Conservation (phyloP, 495 filamentous ascomycete genomes). For the Talaromyces nanjingensis region DNA sequence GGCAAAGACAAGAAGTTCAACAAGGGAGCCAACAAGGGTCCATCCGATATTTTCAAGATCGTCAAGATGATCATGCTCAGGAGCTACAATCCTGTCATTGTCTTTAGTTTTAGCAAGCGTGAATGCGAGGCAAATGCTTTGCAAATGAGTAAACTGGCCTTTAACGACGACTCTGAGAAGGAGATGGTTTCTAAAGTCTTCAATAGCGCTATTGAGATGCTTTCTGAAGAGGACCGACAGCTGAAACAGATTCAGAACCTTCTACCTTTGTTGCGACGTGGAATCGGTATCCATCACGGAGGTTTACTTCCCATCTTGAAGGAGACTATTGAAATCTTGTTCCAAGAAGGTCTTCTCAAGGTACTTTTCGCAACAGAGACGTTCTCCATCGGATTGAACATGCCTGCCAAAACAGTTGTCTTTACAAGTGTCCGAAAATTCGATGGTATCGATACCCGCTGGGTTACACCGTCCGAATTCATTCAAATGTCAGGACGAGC, state of each 20-base stretch:
- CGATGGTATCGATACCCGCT: conserved; percentile 74
- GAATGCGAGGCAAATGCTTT: conserved; percentile 86
- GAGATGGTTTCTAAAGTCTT: conserved; percentile 93
- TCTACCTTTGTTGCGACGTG: conserved; percentile 78
- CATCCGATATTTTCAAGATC: conserved; percentile 90
- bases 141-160: conserved; percentile 76
- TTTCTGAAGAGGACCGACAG: conserved; percentile 83
- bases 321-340: conserved; percentile 97
- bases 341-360: conserved; percentile 97
- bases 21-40: conserved; percentile 70
- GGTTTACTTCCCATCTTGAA: conserved; percentile 93
- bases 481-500: conserved; percentile 98
- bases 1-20: conserved; percentile 87
- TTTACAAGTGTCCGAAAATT: conserved; percentile 96
- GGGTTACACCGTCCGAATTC: conserved; percentile 92
- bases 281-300: conserved; percentile 96
- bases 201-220: conserved; percentile 75
- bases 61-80: conserved; percentile 97
- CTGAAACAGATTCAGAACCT: conserved; percentile 89
- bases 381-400: conserved; percentile 97
- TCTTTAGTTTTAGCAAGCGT: conserved; percentile 98
- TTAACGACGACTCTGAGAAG: conserved; percentile 96
- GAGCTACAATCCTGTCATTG: conserved; percentile 93
- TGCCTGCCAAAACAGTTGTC: conserved; percentile 98
- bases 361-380: conserved; percentile 97